A percentile compares a stretch with the other conserved stretches of the same genome.
These are phyloP conservation scores for Dothistroma septosporum DNA, from an alignment of 2,329 filamentous ascomycete genomes.

Conservation along the genomic window DNA sequence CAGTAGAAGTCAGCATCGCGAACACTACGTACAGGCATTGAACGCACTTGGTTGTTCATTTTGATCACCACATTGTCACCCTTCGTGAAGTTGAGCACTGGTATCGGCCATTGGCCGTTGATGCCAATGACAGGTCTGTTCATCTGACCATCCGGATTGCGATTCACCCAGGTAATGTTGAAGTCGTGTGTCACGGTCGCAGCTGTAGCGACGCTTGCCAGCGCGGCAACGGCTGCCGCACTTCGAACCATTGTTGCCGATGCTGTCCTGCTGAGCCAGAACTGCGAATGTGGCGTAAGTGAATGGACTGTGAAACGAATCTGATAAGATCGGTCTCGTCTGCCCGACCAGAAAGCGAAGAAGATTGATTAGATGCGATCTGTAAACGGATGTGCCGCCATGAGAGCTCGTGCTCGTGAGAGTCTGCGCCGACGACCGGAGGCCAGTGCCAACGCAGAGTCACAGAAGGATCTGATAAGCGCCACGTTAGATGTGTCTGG, in stretches of 20 bases:
- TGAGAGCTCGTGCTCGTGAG: neutral
- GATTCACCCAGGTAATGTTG: conserved; percentile 51
- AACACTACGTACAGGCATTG: neutral
- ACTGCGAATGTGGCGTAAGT: neutral
- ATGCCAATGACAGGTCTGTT: conserved; percentile 59
- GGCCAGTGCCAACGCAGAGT: neutral
- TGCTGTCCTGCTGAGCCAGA: neutral
- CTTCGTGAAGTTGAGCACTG: conserved; percentile 67
- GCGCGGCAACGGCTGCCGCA: conserved; percentile 3
- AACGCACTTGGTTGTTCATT: conserved; percentile 56
- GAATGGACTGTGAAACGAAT: neutral
- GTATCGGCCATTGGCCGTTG: conserved; percentile 71
- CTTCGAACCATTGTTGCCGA: neutral
- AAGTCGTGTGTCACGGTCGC: conserved; percentile 23
- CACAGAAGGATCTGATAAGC: conserved; percentile 18
- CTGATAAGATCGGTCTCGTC: neutral
- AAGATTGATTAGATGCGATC: conserved; percentile 19
- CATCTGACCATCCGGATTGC: conserved; percentile 52
- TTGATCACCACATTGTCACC: conserved; percentile 69
- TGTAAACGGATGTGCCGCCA: conserved; percentile 8
- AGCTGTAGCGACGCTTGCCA: conserved; percentile 14
- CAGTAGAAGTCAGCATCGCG: neutral
- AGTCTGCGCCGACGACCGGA: conserved; percentile 12
- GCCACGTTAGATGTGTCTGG: conserved; percentile 3
- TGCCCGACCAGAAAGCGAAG: neutral